A percentile compares a stretch with the other conserved stretches of the same genome.
These are phyloP conservation scores for Breynia disticha DNA, from an alignment of 441 rosid genomes.

Conservation along the genomic window DNA sequence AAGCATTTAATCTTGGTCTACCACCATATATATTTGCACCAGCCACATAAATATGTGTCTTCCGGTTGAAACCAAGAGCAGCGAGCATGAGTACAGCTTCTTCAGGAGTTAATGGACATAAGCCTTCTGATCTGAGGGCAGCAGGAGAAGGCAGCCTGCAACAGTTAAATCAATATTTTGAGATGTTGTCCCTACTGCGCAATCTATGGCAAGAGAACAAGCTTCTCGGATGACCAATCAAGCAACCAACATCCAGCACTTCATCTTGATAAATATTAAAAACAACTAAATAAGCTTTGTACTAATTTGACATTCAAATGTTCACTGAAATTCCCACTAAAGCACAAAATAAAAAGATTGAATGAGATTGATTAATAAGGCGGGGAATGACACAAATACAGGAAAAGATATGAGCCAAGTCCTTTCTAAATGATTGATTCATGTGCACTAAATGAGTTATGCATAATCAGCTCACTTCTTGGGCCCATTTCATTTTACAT, in stretches of 20 bases:
- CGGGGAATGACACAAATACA: too few relatives aligned
- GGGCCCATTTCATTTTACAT: background rate
- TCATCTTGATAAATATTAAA: background rate
- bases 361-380: too few relatives aligned
- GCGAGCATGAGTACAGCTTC: conserved; percentile 92
- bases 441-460: background rate
- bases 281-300: background rate
- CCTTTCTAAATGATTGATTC: too few relatives aligned
- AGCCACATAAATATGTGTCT: conserved; percentile 72
- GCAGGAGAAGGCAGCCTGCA: conserved; percentile 76
- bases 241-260: background rate
- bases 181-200: too few relatives aligned
- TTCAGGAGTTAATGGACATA: conserved; percentile 93
- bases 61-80: conserved; percentile 83
- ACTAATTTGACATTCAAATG: too few relatives aligned
- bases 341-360: too few relatives aligned
- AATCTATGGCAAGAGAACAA: too few relatives aligned
- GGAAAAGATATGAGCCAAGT: too few relatives aligned
- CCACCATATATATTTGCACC: conserved; percentile 93
- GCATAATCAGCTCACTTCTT: background rate
- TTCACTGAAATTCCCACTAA: background rate
- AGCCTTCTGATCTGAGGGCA: conserved; percentile 66
- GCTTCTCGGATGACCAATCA: too few relatives aligned
- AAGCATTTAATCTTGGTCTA: conserved; percentile 47
- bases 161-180: conserved; percentile 1